Evolutionary conservation across 2,329 filamentous ascomycete species (phyloP).

Genomic region (Microdochium trichocladiopsis): DNA sequence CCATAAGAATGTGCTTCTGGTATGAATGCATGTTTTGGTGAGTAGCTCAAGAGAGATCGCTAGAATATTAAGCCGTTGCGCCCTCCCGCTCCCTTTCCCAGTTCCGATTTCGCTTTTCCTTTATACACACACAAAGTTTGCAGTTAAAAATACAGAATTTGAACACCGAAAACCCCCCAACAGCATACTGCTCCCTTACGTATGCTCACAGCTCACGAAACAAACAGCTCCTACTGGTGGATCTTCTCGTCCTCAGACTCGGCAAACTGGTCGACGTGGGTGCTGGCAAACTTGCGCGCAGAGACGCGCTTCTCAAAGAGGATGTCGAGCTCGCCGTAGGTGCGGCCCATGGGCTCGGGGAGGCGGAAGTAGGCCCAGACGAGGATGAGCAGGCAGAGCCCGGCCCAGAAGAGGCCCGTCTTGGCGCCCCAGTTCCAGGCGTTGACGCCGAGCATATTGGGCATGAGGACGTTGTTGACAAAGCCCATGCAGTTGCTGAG

Average conservation of each 20-base stretch:
- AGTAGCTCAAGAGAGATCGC: too few species aligned
- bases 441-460: slow-evolving; percentile 2
- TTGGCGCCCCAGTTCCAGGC: slow-evolving; percentile 17
- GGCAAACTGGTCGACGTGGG: neutral
- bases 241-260: neutral
- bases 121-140: too few species aligned
- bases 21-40: too few species aligned
- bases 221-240: neutral
- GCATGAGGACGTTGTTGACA: neutral
- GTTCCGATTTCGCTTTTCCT: too few species aligned
- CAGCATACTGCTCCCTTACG: too few species aligned
- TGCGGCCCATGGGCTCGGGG: slow-evolving; percentile 2
- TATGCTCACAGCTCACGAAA: too few species aligned
- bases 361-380: slow-evolving; percentile 20
- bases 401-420: slow-evolving; percentile 22
- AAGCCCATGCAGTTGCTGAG: slow-evolving; percentile 4
- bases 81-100: too few species aligned
- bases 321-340: slow-evolving; percentile 2
- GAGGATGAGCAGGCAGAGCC: slow-evolving; percentile 11
- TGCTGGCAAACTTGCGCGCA: slow-evolving; percentile 1
- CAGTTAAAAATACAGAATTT: too few species aligned
- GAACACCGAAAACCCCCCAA: too few species aligned
- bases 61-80: too few species aligned
- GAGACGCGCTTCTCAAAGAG: slow-evolving; percentile 1
- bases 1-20: too few species aligned